Evolutionary conservation across 345 rosid genomes (phyloP).

Genomic region (Pugionium dolabratum): DNA sequence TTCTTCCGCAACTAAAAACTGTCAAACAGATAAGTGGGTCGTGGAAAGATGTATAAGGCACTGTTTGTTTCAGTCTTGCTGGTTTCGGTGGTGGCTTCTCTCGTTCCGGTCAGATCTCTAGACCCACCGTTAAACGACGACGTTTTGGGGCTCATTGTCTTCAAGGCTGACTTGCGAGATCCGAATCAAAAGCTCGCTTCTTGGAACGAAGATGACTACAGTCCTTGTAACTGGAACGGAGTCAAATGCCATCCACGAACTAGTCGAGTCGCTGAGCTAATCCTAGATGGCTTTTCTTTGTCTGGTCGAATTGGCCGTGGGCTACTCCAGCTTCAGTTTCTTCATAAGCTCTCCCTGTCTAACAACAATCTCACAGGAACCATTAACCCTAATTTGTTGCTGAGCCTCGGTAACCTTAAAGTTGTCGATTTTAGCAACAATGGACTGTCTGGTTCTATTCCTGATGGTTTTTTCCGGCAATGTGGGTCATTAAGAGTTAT

Average conservation of each 20-base stretch:
- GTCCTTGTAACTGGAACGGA: constrained; percentile 78
- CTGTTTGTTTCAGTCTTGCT: constrained; percentile 29
- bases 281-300: constrained; percentile 73
- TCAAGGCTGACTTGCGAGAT: constrained; percentile 87
- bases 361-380: constrained; percentile 73
- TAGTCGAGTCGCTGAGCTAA: constrained; percentile 70
- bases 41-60: constrained; percentile 20
- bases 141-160: constrained; percentile 79
- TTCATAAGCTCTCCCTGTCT: constrained; percentile 69
- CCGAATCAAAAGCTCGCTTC: constrained; percentile 69
- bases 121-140: constrained; percentile 73
- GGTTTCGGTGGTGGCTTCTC: constrained; percentile 32
- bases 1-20: constrained; percentile 24
- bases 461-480: constrained; percentile 73
- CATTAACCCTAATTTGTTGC: constrained; percentile 60
- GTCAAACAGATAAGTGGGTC: background rate
- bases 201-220: constrained; percentile 86
- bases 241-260: constrained; percentile 77
- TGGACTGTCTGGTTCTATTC: constrained; percentile 62
- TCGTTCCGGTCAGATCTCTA: constrained; percentile 50
- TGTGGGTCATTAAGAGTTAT: constrained; percentile 72
- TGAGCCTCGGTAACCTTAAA: constrained; percentile 59
- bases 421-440: constrained; percentile 77
- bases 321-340: constrained; percentile 65
- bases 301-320: constrained; percentile 94